phyloP scores from a whole-genome alignment of 2,329 filamentous ascomycete genomes.

The Claviceps africana region DNA sequence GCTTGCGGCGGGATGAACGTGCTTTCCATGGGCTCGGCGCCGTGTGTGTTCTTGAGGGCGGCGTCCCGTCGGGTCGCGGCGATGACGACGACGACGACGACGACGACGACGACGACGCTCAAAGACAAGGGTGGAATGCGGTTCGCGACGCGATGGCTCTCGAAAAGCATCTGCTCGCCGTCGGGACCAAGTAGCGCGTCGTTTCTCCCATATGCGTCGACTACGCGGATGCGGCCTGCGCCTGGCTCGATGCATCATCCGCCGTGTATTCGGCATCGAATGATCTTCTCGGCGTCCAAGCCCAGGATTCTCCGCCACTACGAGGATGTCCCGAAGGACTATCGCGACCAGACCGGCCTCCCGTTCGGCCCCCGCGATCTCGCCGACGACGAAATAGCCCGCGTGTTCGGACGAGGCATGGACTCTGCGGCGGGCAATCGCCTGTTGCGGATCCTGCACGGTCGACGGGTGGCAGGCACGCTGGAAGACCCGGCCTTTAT shows the following conservation, averaged over 20 bases:
- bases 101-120: not conserved
- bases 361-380: slow-evolving; percentile 38
- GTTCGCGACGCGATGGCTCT: slow-evolving; percentile 7
- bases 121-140: not conserved
- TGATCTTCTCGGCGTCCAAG: slow-evolving; percentile 20
- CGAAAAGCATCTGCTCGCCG: slow-evolving; percentile 1
- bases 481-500: slow-evolving; percentile 42
- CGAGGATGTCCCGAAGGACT: slow-evolving; percentile 41
- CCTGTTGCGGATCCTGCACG: slow-evolving; percentile 45
- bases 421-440: slow-evolving; percentile 32
- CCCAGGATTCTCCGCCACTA: slow-evolving; percentile 35
- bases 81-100: not conserved
- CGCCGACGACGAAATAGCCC: slow-evolving; percentile 28
- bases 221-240: not conserved
- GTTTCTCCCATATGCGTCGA: slow-evolving; percentile 1
- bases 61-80: slow-evolving; percentile 12
- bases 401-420: slow-evolving; percentile 37
- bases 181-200: not conserved
- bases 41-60: slow-evolving; percentile 16
- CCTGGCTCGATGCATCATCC: not conserved
- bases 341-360: slow-evolving; percentile 41
- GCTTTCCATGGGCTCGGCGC: slow-evolving; percentile 12
- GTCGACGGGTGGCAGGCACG: slow-evolving; percentile 48
- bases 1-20: slow-evolving; percentile 6
- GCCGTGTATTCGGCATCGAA: slow-evolving; percentile 13